Evolutionary conservation across 2,329 filamentous ascomycete genomes (phyloP).

Genomic region (Diaporthe aspalathi): DNA sequence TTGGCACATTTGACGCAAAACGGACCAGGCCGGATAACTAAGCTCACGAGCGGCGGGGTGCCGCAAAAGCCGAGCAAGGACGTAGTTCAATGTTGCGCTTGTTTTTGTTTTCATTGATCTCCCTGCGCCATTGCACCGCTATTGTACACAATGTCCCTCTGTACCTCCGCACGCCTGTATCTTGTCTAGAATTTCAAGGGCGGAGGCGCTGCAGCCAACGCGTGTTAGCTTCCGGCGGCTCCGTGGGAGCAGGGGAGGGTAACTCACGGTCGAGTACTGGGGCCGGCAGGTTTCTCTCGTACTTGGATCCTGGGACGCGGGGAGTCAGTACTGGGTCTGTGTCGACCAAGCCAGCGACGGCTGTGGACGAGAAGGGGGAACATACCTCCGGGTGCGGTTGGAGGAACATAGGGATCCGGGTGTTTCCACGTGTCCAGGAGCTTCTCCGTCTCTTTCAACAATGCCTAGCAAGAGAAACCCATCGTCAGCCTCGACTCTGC

Average conservation of each 20-base stretch:
- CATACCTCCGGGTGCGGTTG: slow-evolving; percentile 92
- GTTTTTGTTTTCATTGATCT: neutral
- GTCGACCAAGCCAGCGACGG: neutral
- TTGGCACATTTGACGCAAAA: neutral
- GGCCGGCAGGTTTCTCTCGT: slow-evolving; percentile 88
- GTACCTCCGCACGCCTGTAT: slow-evolving; percentile 32
- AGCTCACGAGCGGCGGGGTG: neutral
- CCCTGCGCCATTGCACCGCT: slow-evolving; percentile 39
- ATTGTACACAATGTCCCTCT: slow-evolving; percentile 49
- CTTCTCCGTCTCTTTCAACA: slow-evolving; percentile 89
- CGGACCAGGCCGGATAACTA: neutral
- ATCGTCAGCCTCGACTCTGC: slow-evolving; percentile 33
- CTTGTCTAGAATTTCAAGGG: slow-evolving; percentile 58
- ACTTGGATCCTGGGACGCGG: slow-evolving; percentile 81
- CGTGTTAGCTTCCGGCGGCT: slow-evolving; percentile 38
- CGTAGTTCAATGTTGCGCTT: neutral
- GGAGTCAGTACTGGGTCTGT: slow-evolving; percentile 11
- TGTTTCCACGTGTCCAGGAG: slow-evolving; percentile 96
- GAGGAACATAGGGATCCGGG: slow-evolving; percentile 89
- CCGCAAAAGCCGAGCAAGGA: neutral
- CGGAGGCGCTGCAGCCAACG: slow-evolving; percentile 58
- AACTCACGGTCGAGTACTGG: slow-evolving; percentile 84
- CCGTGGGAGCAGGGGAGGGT: neutral
- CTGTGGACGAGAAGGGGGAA: neutral
- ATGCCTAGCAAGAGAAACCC: slow-evolving; percentile 63